phyloP scores from a whole-genome alignment of 2,329 filamentous ascomycete species.

The Truncatella angustata region DNA sequence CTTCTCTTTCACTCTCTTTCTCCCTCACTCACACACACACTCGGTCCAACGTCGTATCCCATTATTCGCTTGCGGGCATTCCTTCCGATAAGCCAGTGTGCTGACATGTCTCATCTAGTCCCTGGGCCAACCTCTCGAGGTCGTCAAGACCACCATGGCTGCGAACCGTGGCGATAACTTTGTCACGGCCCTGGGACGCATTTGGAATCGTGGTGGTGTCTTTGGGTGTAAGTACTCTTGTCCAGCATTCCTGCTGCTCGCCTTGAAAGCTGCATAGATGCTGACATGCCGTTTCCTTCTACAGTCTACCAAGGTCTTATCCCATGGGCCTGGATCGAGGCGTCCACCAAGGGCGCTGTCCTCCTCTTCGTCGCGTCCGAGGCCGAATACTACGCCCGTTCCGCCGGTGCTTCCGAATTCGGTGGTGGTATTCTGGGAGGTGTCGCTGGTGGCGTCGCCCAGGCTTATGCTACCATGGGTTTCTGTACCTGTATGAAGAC shows the following conservation, averaged over 20 bases:
- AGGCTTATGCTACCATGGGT: slow-evolving; percentile 99
- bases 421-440: slow-evolving; percentile 85
- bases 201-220: slow-evolving; percentile 92
- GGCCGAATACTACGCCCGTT: slow-evolving; percentile 90
- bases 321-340: slow-evolving; percentile 99
- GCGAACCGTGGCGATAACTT: slow-evolving; percentile 92
- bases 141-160: slow-evolving; percentile 99
- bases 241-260: slow-evolving; percentile 3
- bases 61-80: not conserved
- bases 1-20: no score
- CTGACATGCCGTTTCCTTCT: slow-evolving; percentile 10
- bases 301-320: slow-evolving; percentile 99
- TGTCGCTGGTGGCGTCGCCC: slow-evolving; percentile 90
- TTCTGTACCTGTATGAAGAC: slow-evolving; percentile 99
- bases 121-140: slow-evolving; percentile 81
- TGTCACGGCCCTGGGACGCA: slow-evolving; percentile 73
- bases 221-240: slow-evolving; percentile 77
- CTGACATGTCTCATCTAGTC: not conserved
- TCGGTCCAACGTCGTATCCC: not conserved
- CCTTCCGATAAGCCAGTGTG: not conserved
- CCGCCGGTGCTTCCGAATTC: slow-evolving; percentile 82
- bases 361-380: slow-evolving; percentile 98
- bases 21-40: no score
- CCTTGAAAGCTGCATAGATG: not conserved
- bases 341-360: slow-evolving; percentile 97